Percentiles rank a stretch among this genome's conserved stretches.
These are phyloP conservation scores for Sutorius australiensis DNA, from an alignment of 768 basidiomycete genomes.

Conservation along the genomic window DNA sequence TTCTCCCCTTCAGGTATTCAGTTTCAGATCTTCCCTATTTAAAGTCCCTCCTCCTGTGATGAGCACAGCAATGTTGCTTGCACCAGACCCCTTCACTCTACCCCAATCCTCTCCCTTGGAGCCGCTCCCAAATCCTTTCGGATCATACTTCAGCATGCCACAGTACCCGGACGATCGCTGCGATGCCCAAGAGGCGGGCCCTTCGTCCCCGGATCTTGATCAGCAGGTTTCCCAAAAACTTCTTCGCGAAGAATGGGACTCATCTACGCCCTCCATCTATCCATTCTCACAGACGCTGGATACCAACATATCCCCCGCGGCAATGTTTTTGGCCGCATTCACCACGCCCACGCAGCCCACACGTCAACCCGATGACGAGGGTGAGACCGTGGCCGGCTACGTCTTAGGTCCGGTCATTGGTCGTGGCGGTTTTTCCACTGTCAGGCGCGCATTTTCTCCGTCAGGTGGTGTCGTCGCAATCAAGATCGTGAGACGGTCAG, in stretches of 20 bases:
- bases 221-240: constrained; percentile 22
- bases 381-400: constrained; percentile 65
- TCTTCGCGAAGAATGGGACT: constrained; percentile 1
- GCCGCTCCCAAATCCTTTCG: constrained; percentile 11
- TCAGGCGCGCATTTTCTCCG: constrained; percentile 62
- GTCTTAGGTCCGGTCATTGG: constrained; percentile 74
- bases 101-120: constrained; percentile 8
- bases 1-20: not conserved
- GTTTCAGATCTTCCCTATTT: not conserved
- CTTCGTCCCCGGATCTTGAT: constrained; percentile 26
- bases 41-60: not conserved
- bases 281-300: constrained; percentile 13
- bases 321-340: constrained; percentile 69
- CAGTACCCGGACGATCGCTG: constrained; percentile 2
- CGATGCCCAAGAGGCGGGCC: not conserved
- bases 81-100: not conserved
- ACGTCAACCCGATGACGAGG: constrained; percentile 59
- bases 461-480: constrained; percentile 72
- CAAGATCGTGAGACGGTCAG: constrained; percentile 70
- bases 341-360: constrained; percentile 37
- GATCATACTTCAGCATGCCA: not conserved
- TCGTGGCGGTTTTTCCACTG: constrained; percentile 77
- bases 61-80: constrained; percentile 2
- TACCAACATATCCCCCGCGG: constrained; percentile 56
- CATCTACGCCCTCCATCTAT: not conserved